Conservation (phyloP, 2,329 filamentous ascomycete species). For the Penicillium brevicompactum region DNA sequence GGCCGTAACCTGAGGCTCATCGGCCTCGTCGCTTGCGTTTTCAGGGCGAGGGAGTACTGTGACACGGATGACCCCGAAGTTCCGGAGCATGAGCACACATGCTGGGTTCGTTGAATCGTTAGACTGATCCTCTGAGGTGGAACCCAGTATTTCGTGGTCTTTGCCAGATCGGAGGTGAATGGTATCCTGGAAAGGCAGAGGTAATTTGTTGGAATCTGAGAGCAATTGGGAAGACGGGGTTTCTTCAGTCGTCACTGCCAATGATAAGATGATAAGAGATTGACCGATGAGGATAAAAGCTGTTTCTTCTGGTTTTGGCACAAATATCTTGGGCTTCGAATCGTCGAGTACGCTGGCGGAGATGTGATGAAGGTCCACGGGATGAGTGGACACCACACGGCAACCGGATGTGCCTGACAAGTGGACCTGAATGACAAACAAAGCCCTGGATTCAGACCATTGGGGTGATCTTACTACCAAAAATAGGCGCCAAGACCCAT, state of each 20-base stretch:
- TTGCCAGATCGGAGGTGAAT: slow-evolving; percentile 69
- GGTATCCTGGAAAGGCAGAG: slow-evolving; percentile 78
- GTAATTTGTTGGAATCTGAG: slow-evolving; percentile 63
- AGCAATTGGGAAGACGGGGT: slow-evolving; percentile 77
- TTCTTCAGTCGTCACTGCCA: slow-evolving; percentile 64
- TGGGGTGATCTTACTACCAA: slow-evolving; percentile 62
- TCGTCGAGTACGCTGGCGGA: slow-evolving; percentile 42
- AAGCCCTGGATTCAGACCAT: slow-evolving; percentile 57
- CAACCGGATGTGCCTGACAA: slow-evolving; percentile 54
- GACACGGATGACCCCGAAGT: slow-evolving; percentile 60
- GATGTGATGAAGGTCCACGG: slow-evolving; percentile 66
- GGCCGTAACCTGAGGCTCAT: slow-evolving; percentile 64
- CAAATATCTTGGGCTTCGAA: slow-evolving; percentile 67
- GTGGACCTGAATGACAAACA: slow-evolving; percentile 73
- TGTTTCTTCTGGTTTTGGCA: slow-evolving; percentile 77
- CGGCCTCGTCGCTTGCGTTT: slow-evolving; percentile 51
- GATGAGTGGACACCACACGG: slow-evolving; percentile 67
- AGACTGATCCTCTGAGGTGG: slow-evolving; percentile 49
- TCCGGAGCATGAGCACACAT: slow-evolving; percentile 58
- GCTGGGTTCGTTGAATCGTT: slow-evolving; percentile 42
- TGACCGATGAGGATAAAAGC: slow-evolving; percentile 81
- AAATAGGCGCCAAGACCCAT: slow-evolving; percentile 57
- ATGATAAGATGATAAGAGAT: slow-evolving; percentile 75
- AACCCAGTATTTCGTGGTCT: slow-evolving; percentile 53
- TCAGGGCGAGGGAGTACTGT: slow-evolving; percentile 40